These are phyloP conservation scores for Phytopythium oedochilum DNA, from an alignment of 352 stramenopile species.

Conservation along the genomic window DNA sequence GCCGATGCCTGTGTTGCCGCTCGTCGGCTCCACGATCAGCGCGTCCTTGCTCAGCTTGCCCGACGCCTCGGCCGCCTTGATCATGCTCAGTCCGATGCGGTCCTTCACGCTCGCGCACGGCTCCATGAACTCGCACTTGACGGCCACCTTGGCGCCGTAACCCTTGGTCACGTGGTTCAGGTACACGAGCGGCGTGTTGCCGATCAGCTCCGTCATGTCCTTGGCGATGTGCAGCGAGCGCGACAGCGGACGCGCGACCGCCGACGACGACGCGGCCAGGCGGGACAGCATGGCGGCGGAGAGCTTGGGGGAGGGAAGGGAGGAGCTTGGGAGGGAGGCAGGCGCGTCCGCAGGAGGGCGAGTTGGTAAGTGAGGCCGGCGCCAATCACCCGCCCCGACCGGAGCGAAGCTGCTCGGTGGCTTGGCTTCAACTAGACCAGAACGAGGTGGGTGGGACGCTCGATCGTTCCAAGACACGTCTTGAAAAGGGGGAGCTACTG, in stretches of 20 bases:
- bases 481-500: no score
- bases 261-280: neutral
- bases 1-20: constrained; percentile 94
- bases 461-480: no score
- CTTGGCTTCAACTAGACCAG: neutral
- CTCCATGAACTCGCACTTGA: constrained; percentile 90
- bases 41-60: constrained; percentile 68
- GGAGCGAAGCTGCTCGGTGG: neutral
- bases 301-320: constrained; percentile 6
- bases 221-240: constrained; percentile 84
- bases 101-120: constrained; percentile 86
- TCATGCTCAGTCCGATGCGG: constrained; percentile 86
- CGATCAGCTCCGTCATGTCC: constrained; percentile 93
- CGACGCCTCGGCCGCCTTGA: constrained; percentile 65
- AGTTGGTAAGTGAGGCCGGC: neutral
- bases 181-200: constrained; percentile 93
- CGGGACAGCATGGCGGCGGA: constrained; percentile 11
- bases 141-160: constrained; percentile 80
- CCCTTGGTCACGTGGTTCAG: constrained; percentile 82
- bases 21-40: constrained; percentile 92
- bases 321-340: neutral
- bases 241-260: constrained; percentile 12
- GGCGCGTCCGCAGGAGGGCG: neutral
- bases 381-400: neutral
- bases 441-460: neutral